Evolutionary conservation across 2,329 filamentous ascomycete genomes (phyloP).

Genomic region (Zelopaecilomyces penicillatus): DNA sequence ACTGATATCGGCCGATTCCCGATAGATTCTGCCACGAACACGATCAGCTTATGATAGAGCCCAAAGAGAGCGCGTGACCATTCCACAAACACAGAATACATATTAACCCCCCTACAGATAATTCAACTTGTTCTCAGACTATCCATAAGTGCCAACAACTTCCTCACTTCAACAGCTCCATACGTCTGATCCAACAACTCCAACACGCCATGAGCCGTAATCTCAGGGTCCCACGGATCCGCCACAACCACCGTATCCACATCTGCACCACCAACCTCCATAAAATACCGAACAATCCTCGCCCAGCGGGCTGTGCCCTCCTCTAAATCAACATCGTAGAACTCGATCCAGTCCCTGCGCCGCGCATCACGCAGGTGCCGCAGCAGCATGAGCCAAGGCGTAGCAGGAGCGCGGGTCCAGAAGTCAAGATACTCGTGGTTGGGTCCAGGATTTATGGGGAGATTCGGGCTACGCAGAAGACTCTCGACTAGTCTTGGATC

Average conservation of each 20-base stretch:
- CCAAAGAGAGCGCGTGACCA: too few relatives aligned
- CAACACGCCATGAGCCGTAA: conserved; percentile 19
- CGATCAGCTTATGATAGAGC: too few relatives aligned
- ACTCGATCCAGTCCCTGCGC: conserved; percentile 22
- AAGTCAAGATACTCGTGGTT: conserved; percentile 17
- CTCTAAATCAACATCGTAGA: conserved; percentile 17
- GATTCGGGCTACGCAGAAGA: conserved; percentile 13
- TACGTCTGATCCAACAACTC: conserved; percentile 19
- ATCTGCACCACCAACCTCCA: conserved; percentile 19
- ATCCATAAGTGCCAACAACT: conserved; percentile 9
- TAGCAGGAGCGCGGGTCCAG: conserved; percentile 12
- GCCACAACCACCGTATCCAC: conserved; percentile 15
- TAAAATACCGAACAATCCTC: conserved; percentile 17
- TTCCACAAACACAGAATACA: too few relatives aligned
- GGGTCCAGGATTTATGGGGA: conserved; percentile 11
- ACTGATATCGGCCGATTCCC: too few relatives aligned
- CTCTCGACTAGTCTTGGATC: conserved; percentile 18
- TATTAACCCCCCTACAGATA: too few relatives aligned
- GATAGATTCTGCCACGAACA: too few relatives aligned
- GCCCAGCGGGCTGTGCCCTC: conserved; percentile 22
- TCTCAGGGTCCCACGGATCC: conserved; percentile 23
- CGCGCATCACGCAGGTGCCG: conserved; percentile 22
- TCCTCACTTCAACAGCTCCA: conserved; percentile 12
- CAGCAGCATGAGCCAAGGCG: conserved; percentile 22
- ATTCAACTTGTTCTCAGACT: background rate